Conservation (phyloP, 176 grass and related monocot species). For the Zizania latifolia region DNA sequence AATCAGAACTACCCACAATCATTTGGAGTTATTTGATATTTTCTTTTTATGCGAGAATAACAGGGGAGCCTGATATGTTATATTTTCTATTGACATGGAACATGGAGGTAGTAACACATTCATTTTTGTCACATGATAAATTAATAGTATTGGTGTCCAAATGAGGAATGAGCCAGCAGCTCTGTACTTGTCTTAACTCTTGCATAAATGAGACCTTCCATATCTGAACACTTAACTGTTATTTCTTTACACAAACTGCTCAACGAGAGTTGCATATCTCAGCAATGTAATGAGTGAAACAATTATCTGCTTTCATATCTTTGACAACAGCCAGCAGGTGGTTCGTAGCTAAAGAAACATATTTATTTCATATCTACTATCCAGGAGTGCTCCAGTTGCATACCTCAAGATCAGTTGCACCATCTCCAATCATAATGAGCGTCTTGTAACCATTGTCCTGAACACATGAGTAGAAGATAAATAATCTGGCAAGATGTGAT, state of each 20-base stretch:
- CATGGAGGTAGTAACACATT: neutral
- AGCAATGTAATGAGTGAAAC: neutral
- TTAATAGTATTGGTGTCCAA: neutral
- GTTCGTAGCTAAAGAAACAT: neutral
- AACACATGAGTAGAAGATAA: slow-evolving; percentile 20
- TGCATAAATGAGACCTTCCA: neutral
- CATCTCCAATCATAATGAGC: slow-evolving; percentile 91
- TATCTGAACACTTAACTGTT: neutral
- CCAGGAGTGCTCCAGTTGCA: neutral
- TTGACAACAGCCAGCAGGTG: neutral
- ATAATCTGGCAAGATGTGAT: neutral
- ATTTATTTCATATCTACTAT: neutral
- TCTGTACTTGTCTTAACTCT: neutral
- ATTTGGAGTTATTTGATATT: neutral
- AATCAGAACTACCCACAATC: neutral
- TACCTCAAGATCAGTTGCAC: slow-evolving; percentile 90
- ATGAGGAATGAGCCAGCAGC: neutral
- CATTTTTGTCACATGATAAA: neutral
- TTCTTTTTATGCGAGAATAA: neutral
- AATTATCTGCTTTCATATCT: neutral
- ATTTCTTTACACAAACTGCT: neutral
- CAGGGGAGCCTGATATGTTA: neutral
- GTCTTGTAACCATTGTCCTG: slow-evolving; percentile 37
- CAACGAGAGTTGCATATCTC: neutral
- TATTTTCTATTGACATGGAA: too few relatives aligned